These are phyloP conservation scores for Termitomyces sp. DNA, from an alignment of 768 basidiomycete species.

Conservation along the genomic window DNA sequence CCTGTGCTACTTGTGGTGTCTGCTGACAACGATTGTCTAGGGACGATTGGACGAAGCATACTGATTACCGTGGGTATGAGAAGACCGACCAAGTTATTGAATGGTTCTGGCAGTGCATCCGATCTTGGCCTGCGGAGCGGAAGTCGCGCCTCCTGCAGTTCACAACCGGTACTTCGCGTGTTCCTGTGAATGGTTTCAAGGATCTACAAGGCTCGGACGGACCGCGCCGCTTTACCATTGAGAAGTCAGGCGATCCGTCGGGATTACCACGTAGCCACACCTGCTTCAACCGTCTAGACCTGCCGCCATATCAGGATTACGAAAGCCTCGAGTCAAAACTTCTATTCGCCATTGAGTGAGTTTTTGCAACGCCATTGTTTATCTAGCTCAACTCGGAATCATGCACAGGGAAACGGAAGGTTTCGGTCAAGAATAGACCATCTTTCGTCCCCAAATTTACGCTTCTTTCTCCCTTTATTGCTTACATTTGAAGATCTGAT, in stretches of 20 bases:
- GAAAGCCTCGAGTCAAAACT: slow-evolving; percentile 84
- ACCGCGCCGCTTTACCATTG: slow-evolving; percentile 89
- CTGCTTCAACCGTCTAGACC: slow-evolving; percentile 87
- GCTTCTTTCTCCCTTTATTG: background rate
- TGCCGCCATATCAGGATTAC: slow-evolving; percentile 87
- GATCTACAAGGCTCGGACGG: slow-evolving; percentile 93
- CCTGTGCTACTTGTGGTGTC: background rate
- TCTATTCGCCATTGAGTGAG: slow-evolving; percentile 78
- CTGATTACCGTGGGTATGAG: slow-evolving; percentile 86
- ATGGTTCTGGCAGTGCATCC: slow-evolving; percentile 95
- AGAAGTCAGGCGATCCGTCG: slow-evolving; percentile 87
- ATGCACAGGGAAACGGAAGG: slow-evolving; percentile 72
- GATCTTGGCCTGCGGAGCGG: slow-evolving; percentile 85
- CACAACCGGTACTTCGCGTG: slow-evolving; percentile 79
- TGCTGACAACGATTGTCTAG: slow-evolving; percentile 24
- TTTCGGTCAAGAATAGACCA: slow-evolving; percentile 55
- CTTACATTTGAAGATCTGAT: background rate
- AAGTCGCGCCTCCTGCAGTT: slow-evolving; percentile 87
- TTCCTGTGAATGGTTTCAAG: slow-evolving; percentile 92
- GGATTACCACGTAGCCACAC: slow-evolving; percentile 90
- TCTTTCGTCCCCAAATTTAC: background rate
- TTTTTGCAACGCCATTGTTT: slow-evolving; percentile 11
- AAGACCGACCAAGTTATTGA: slow-evolving; percentile 86
- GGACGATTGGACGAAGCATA: slow-evolving; percentile 93
- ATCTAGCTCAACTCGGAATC: background rate